Percentiles rank a stretch among this genome's conserved stretches.
phyloP scores from a whole-genome alignment of 805 yeast genomes.

The Teunomyces cretensis region DNA sequence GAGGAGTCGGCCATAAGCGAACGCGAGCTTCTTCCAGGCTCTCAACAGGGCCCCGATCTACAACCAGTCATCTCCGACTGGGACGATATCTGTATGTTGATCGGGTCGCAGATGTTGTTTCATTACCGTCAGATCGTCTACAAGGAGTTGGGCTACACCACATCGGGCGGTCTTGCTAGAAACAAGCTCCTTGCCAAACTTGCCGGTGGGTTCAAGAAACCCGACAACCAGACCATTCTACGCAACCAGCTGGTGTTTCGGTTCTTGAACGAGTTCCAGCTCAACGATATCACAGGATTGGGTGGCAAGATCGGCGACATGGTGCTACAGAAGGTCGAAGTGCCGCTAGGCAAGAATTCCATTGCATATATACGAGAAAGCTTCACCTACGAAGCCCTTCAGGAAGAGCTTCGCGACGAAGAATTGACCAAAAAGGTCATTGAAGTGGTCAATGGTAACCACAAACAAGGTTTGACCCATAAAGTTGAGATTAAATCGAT shows the following conservation, averaged over 20 bases:
- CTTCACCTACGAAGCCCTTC: conserved; percentile 31
- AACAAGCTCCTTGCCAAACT: conserved; percentile 80
- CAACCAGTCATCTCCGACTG: conserved; percentile 41
- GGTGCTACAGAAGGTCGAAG: conserved; percentile 47
- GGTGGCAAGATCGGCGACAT: conserved; percentile 86
- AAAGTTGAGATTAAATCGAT: conserved; percentile 74
- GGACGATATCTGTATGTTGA: conserved; percentile 73
- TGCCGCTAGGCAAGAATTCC: conserved; percentile 49
- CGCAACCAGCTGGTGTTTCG: conserved; percentile 43
- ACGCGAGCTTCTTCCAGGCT: neutral
- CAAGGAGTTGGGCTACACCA: conserved; percentile 67
- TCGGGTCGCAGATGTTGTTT: conserved; percentile 63
- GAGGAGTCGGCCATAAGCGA: neutral
- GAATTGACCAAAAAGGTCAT: conserved; percentile 55
- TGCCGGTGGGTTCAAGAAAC: conserved; percentile 83
- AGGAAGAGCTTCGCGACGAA: conserved; percentile 33
- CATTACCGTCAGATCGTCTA: conserved; percentile 55
- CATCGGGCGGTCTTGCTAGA: conserved; percentile 84
- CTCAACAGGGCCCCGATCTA: neutral
- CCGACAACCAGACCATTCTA: conserved; percentile 80
- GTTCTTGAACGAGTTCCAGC: conserved; percentile 61
- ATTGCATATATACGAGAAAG: conserved; percentile 49
- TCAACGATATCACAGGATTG: conserved; percentile 82
- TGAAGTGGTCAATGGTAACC: conserved; percentile 64
- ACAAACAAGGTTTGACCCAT: conserved; percentile 51